Base-by-base conservation (phyloP, 257 asterid genomes). In the Jacaranda mimosifolia region DNA sequence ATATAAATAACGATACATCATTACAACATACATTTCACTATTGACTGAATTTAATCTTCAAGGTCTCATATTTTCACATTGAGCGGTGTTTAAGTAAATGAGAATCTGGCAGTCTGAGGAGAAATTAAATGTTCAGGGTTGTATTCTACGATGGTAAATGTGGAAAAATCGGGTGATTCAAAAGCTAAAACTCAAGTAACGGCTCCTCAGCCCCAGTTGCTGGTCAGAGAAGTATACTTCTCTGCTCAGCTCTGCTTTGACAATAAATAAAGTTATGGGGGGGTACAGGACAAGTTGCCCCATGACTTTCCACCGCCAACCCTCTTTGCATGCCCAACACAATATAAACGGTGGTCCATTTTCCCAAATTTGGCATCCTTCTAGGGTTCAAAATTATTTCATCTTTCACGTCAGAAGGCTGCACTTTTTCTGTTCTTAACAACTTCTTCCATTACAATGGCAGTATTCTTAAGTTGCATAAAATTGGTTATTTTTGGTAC, bases 201-300 rank as follows among this genome's bases (percentile, higher is more conserved):
- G 14, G 59, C 3, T 3, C 36, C 32, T 11, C 52, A 42, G 46
- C 1, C 9, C 58, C 18, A 40, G 43, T 35, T 36, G 53, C 62
- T 70, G 65, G 56, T 46, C 8, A 18, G 56, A 46, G 38, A 38
- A 49, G 58, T 35, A 56, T 19, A 26, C 32, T 26, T 26, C 32
- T 26, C 32, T 26, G 32, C 32, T 59, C 52, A 21, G 42, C 12
- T 70, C 77, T 64, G 74, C 49, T 38, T 62, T 82, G 14, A 51
- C 71, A 83, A 82, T 86, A 80, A 86, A 85, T 83, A n/a, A 71
- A 71, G 94, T 85, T 81, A 82, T 84, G 89, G 89, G 83, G 80
- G 58, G 42, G 38, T 65, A 46, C 59, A 35, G 32, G 32, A 32
- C 17, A 48, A 36, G 63, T 39, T 57, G 53, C 78, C 56, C 74